Conservation (phyloP, 2,329 filamentous ascomycete genomes). For the Geosmithia putterillii region DNA sequence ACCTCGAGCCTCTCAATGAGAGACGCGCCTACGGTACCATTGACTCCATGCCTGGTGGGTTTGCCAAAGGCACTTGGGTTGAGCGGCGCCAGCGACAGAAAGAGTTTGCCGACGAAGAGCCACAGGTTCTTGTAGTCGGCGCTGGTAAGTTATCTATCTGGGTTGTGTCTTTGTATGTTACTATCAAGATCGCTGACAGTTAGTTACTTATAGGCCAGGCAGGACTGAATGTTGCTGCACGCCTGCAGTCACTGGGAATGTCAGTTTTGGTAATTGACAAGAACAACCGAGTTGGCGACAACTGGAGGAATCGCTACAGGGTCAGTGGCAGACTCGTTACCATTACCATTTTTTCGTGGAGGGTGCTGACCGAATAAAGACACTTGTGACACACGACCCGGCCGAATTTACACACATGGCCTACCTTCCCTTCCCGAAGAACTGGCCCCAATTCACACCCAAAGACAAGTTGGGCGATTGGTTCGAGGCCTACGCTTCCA, state of each 20-base stretch:
- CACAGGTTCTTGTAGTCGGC: slow-evolving; percentile 25
- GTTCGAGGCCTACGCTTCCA: slow-evolving; percentile 48
- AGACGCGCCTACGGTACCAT: slow-evolving; percentile 3
- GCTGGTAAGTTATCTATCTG: too few species aligned
- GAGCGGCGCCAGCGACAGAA: slow-evolving; percentile 11
- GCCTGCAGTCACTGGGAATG: slow-evolving; percentile 31
- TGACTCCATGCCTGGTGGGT: slow-evolving; percentile 16
- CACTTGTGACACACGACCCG: slow-evolving; percentile 49
- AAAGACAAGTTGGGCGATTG: slow-evolving; percentile 56
- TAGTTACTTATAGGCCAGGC: slow-evolving; percentile 6
- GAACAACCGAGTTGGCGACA: slow-evolving; percentile 32
- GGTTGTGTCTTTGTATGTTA: neutral
- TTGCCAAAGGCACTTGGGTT: slow-evolving; percentile 7
- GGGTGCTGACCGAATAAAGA: slow-evolving; percentile 12
- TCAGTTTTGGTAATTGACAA: slow-evolving; percentile 30
- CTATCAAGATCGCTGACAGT: neutral
- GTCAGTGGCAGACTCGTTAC: neutral
- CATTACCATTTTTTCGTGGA: neutral
- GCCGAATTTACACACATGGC: slow-evolving; percentile 47
- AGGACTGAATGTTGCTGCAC: slow-evolving; percentile 30
- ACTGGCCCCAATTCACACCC: slow-evolving; percentile 55
- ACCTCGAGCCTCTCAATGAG: slow-evolving; percentile 28
- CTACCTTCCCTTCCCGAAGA: slow-evolving; percentile 45
- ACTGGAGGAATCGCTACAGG: slow-evolving; percentile 45
- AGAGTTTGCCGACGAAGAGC: slow-evolving; percentile 15